Base-by-base conservation (phyloP, 148 eudicot species). In the Selenicereus undatus region DNA sequence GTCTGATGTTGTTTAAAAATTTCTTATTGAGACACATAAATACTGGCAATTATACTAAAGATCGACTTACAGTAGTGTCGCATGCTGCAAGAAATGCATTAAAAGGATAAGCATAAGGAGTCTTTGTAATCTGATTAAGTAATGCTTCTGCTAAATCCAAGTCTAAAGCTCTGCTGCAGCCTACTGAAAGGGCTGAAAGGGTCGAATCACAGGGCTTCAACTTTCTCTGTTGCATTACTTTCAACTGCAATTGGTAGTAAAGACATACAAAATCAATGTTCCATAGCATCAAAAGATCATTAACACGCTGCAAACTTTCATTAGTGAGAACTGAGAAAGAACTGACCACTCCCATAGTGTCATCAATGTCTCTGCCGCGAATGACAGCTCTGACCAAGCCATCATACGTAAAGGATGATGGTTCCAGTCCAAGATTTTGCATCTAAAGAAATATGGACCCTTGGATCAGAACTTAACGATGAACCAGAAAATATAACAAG, bases 371-470 rank as follows among this genome's bases (percentile, higher is more conserved):
- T 83, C 87, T 86, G 64, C 74, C 83, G 35, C 85, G 64, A 71
- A 89, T 83, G 84, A 88, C 82, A 83, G 92, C 95, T 87, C 85
- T 92, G 79, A 90, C 85, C 71, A 90, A 87, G 85, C 95, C 93
- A 83, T 91, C 87, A 82, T 87, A 92, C 76, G 91, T 87, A 80
- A 65, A 27, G 75, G 83, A 32, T 65, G 99, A 88, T 36, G 90
- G 95, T 88, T 91, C 89, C 85, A 96, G 48, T 60, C 98, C 99
- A 84, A 96, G 88, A 83, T 76, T 83, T 90, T 91, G 92, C 98
- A 96, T 93, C 97, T 95, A 86, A 70, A 83, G 78, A 85, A 83
- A 82, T 82, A 24, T 39, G 72, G 51, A 43, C 21, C 48, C 76
- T 43, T 68, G 45, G 70, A 77, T 86, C 74, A 85, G 86, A 79